Evolutionary conservation across 2,329 filamentous ascomycete species (phyloP).

Genomic region (Aspergillus piperis): DNA sequence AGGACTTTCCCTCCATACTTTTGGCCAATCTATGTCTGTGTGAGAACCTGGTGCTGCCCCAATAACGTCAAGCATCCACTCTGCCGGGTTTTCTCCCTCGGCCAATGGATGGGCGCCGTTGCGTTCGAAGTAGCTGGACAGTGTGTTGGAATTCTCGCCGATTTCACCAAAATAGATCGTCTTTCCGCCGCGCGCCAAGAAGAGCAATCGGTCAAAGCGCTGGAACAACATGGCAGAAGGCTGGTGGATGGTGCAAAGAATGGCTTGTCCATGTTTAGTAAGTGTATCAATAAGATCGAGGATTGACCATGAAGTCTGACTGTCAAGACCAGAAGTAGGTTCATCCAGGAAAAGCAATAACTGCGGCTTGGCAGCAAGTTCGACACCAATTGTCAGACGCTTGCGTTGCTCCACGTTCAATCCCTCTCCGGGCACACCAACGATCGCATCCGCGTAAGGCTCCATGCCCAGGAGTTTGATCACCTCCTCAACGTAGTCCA

Average conservation of each 20-base stretch:
- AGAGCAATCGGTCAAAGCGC: conserved; percentile 68
- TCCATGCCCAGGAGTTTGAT: conserved; percentile 92
- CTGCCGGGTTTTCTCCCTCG: conserved; percentile 68
- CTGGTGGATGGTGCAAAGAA: conserved; percentile 96
- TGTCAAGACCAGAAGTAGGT: conserved; percentile 89
- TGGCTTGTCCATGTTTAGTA: conserved; percentile 82
- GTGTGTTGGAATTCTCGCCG: conserved; percentile 57
- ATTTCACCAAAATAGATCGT: conserved; percentile 71
- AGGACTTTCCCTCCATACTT: conserved; percentile 60
- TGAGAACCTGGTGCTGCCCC: conserved; percentile 63
- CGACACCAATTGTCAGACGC: conserved; percentile 88
- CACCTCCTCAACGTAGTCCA: conserved; percentile 84
- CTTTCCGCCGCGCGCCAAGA: conserved; percentile 64
- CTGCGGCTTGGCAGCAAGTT: conserved; percentile 86
- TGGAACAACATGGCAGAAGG: conserved; percentile 92
- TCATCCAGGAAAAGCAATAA: conserved; percentile 90
- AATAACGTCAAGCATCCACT: conserved; percentile 67
- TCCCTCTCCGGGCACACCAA: conserved; percentile 86
- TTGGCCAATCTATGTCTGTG: conserved; percentile 64
- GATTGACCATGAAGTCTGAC: conserved; percentile 90
- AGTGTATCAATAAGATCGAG: conserved; percentile 83
- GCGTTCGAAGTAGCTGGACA: conserved; percentile 64
- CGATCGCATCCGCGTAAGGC: conserved; percentile 82
- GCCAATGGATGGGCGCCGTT: conserved; percentile 63
- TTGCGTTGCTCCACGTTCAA: conserved; percentile 65